Evolutionary conservation across 441 rosid species (phyloP), one percentile per base, ranked within the genome.

Genomic region (Flueggea neowawraea): DNA sequence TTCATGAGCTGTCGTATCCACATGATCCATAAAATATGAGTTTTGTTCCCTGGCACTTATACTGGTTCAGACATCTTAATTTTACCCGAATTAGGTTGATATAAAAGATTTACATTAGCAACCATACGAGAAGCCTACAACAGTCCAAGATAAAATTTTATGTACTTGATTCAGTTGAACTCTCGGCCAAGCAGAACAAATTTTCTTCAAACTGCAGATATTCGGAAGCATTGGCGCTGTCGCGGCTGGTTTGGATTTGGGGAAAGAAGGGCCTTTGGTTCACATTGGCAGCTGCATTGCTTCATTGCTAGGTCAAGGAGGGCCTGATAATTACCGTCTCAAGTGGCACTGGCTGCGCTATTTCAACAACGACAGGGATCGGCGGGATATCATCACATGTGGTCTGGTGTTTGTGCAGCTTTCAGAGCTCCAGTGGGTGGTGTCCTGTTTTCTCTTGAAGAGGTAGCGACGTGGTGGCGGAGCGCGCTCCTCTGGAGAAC

Each of bases 381-480:
- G 96, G 33, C 78, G 98, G 22, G 98, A 93, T 69, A 83, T 93
- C 54, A 88, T 93, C 50, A 93, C 97, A 4, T 86, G 95, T 5
- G 97, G 97, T 3, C 98, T 9, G 98, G 98, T 4, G 96, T 90
- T 12, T 85, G 95, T 75, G 98, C 98, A 47, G 97, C 98, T 55
- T 93, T 90, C 80, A 79, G 98, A 11, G 74, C 97, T 12, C 97
- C 98, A 0, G 97, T 93, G 14, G 98, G 97, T 4, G 98, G 98
- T 31, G 97, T 93, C 14, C 78, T 90, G 48, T 93, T 93, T 32
- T 54, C 98, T 12, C 90, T 93, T 2, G 98, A 93, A 44, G 98
- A 93, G 82, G 95, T 90, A 5, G 96, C 98, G 5, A 88, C 98
- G 0, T 90, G 98, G 98, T 93, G 98, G 98, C 84, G 98, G 75